Base-by-base conservation (phyloP, 495 filamentous ascomycete genomes). In the Tuber umbilicatum region DNA sequence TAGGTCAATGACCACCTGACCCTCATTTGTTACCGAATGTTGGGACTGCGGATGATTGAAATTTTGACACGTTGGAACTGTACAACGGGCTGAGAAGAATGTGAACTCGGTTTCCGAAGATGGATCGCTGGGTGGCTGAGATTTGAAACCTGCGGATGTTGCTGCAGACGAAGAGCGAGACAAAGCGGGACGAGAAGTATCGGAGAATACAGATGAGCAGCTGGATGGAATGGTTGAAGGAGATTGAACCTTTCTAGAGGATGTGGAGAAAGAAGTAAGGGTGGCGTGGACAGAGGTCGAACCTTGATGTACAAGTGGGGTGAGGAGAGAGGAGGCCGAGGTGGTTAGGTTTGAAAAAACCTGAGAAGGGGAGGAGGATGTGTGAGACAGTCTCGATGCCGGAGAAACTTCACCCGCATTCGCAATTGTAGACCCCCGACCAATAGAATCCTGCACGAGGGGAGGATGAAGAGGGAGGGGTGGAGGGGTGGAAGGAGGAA, bases 1-100 rank as follows among this genome's bases (percentile, higher is more conserved):
- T 55, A 84, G 81, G 17, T 74, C 55, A 35, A 78, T 40, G 67
- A 83, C 70, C 17, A 76, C 74, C 9, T 75, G 50, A 45, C 74
- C 73, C 35, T 81, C 79, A n/a, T 39, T 70, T n/a, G n/a, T 42
- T 75, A 47, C 31, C 50, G n/a, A 27, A 60, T 27, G 9, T 31
- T 5, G n/a, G 50, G n/a, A 31, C n/a, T 31, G 50, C n/a, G n/a
- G n/a, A 27, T n/a, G 47, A 55, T 27, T 27, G 50, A 14, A 27
- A 60, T 60, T 31, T 60, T 60, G 50, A 60, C 12, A 27, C 50
- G 50, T 60, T 60, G 27, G n/a, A 60, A 60, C 50, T 60, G n/a
- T 27, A 21, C 12, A 12, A 60, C 16, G n/a, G 50, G 50, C 5
- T 60, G 50, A 60, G 50, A 60, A 60, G n/a, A 27, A 27, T 14